Evolutionary conservation across 129 eudicot genomes (phyloP).

Genomic region (Apium graveolens): DNA sequence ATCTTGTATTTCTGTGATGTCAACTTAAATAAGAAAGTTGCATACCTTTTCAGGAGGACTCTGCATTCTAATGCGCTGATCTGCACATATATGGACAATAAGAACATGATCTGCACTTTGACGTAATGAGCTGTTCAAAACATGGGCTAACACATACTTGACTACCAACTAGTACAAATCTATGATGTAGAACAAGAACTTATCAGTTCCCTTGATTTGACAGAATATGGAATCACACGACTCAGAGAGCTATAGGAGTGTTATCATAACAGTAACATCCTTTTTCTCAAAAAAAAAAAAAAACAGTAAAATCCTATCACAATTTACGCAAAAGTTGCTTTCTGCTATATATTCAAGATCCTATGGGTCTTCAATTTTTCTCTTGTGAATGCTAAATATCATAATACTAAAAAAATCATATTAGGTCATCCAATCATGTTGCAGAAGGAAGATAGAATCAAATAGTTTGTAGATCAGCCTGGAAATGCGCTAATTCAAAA

Average conservation of each 20-base stretch:
- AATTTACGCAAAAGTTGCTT: neutral
- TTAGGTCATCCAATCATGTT: neutral
- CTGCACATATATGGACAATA: neutral
- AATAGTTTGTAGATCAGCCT: no score
- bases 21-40: neutral
- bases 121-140: neutral
- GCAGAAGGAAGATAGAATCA: neutral
- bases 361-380: no score
- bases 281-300: no score
- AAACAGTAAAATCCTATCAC: neutral
- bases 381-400: neutral
- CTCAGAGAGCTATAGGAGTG: neutral
- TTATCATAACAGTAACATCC: neutral
- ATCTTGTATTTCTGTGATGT: neutral
- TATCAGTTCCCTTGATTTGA: neutral
- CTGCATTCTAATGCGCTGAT: constrained; percentile 59
- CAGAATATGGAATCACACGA: neutral
- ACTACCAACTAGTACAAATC: neutral
- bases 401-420: no score
- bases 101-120: neutral
- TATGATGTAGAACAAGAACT: neutral
- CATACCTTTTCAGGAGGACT: constrained; percentile 95
- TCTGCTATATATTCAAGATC: neutral
- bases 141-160: neutral
- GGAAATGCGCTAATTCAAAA: no score